These are phyloP conservation scores for Brassica rapa DNA, from an alignment of 345 rosid species.

Conservation along the genomic window DNA sequence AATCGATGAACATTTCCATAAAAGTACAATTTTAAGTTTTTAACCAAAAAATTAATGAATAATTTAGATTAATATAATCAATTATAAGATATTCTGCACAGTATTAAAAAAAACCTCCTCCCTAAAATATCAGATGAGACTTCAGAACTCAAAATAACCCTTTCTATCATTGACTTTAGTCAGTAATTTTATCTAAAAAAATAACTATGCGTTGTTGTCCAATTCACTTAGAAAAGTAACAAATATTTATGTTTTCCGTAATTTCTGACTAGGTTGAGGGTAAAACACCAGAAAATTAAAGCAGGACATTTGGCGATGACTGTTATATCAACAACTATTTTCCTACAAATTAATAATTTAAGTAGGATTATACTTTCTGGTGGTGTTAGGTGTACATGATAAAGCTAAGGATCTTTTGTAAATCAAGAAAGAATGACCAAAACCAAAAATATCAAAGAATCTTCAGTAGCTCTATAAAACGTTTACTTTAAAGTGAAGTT, in stretches of 20 bases:
- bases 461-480: background rate
- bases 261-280: background rate
- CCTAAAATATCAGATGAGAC: background rate
- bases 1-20: background rate
- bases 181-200: background rate
- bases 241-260: background rate
- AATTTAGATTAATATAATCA: background rate
- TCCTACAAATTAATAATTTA: slow-evolving; percentile 6
- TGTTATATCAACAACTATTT: background rate
- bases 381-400: slow-evolving; percentile 33
- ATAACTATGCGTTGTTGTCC: background rate
- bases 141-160: background rate
- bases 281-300: background rate
- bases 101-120: background rate
- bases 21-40: background rate
- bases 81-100: background rate
- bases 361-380: slow-evolving; percentile 13
- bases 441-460: slow-evolving; percentile 6
- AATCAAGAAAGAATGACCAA: slow-evolving; percentile 22
- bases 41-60: background rate
- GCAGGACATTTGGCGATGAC: background rate
- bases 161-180: background rate
- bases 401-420: slow-evolving; percentile 11
- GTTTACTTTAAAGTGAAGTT: slow-evolving; percentile 29
- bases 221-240: background rate